Conservation (phyloP, 2,329 filamentous ascomycete species). For the Ceratocystis ficicola region DNA sequence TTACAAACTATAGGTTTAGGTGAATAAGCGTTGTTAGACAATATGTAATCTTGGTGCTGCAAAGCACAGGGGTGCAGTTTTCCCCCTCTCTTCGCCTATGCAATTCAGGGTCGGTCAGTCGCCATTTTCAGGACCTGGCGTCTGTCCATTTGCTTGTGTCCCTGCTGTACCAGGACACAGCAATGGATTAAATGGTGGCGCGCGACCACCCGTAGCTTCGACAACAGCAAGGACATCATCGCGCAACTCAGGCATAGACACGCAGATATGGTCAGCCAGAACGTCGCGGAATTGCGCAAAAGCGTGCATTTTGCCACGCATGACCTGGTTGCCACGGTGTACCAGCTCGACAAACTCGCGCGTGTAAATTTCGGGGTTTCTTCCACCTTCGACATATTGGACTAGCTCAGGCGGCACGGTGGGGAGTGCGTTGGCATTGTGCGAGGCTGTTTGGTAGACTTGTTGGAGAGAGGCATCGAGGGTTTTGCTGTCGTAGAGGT, state of each 20-base stretch:
- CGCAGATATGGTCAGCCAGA: constrained; percentile 45
- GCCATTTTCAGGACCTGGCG: constrained; percentile 9
- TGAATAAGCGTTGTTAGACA: too few relatives aligned
- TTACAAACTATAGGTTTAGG: background rate
- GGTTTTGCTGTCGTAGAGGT: constrained; percentile 28
- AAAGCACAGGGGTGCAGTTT: background rate
- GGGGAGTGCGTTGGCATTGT: constrained; percentile 34
- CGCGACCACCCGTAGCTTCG: constrained; percentile 33
- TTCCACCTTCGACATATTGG: constrained; percentile 57
- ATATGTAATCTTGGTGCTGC: too few relatives aligned
- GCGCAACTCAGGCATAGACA: constrained; percentile 47
- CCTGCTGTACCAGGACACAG: background rate
- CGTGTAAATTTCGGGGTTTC: constrained; percentile 64
- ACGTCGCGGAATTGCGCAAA: constrained; percentile 51
- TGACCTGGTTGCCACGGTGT: constrained; percentile 52
- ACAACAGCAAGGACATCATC: constrained; percentile 42
- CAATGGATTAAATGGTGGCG: background rate
- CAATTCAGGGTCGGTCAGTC: background rate
- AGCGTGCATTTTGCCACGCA: constrained; percentile 51
- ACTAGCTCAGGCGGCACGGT: constrained; percentile 50
- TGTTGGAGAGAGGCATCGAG: constrained; percentile 32
- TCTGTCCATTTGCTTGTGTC: background rate
- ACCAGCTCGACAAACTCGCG: constrained; percentile 61
- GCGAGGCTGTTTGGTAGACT: constrained; percentile 33
- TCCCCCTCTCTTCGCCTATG: background rate